A percentile compares a stretch with the other conserved stretches of the same genome.
Evolutionary conservation across 2,329 filamentous ascomycete genomes (phyloP).

Genomic region (Colletotrichum tropicale): DNA sequence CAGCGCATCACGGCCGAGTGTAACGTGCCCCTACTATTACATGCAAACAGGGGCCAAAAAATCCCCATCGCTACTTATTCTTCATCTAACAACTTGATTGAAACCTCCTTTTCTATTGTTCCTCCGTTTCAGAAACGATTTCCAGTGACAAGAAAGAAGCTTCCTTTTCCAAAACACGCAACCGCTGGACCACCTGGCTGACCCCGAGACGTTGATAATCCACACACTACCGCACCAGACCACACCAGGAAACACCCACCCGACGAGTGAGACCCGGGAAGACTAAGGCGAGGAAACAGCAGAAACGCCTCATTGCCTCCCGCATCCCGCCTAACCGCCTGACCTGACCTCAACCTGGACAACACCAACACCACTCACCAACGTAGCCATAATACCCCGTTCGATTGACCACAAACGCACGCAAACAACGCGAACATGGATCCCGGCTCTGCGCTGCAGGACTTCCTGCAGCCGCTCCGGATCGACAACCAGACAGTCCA

Average conservation of each 20-base stretch:
- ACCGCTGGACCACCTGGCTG: background rate
- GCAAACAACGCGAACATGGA: background rate
- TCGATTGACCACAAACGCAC: background rate
- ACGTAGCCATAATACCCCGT: background rate
- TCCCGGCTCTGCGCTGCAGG: slow-evolving; percentile 25
- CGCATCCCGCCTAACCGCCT: background rate
- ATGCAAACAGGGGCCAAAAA: background rate
- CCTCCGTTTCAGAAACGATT: background rate
- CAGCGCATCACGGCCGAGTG: background rate
- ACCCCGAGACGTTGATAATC: background rate
- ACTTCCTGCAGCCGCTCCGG: slow-evolving; percentile 56
- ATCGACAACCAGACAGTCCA: slow-evolving; percentile 52
- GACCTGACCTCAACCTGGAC: background rate
- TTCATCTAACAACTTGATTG: background rate
- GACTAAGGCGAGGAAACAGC: background rate
- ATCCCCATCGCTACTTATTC: background rate
- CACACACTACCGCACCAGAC: background rate
- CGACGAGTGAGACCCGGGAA: background rate
- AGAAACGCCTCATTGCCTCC: background rate
- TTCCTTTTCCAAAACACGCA: background rate
- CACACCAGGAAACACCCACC: background rate
- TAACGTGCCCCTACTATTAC: background rate
- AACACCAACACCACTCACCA: background rate
- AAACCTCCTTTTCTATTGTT: background rate
- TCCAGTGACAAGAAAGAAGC: background rate